Percentiles rank a stretch among this genome's conserved stretches.
Evolutionary conservation across 345 rosid genomes (phyloP).

Genomic region (Eucalyptus grandis): DNA sequence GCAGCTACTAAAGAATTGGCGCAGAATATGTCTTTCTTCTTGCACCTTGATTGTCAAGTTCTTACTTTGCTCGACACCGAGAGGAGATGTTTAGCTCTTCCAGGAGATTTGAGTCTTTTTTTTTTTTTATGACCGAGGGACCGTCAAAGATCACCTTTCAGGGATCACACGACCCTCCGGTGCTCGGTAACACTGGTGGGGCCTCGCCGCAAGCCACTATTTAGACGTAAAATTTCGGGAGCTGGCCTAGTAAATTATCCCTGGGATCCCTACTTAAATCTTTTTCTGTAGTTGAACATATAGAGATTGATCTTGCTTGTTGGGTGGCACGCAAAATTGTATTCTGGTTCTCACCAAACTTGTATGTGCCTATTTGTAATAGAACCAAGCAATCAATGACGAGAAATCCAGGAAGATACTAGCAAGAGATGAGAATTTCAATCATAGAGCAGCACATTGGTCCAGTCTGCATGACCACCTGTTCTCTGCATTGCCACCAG

Average conservation of each 20-base stretch:
- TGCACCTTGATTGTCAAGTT: neutral
- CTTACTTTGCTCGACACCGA: neutral
- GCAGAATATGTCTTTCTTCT: neutral
- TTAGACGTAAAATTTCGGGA: too few relatives aligned
- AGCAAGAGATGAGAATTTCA: constrained; percentile 53
- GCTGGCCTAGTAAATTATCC: too few relatives aligned
- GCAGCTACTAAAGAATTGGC: neutral
- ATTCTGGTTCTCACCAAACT: neutral
- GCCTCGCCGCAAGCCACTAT: too few relatives aligned
- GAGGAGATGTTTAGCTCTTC: too few relatives aligned
- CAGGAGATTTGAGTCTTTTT: neutral
- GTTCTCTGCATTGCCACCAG: constrained; percentile 24
- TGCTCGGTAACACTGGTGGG: too few relatives aligned
- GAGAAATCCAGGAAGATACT: constrained; percentile 14
- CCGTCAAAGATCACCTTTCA: too few relatives aligned
- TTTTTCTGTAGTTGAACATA: neutral
- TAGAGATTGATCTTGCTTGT: neutral
- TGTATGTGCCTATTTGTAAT: neutral
- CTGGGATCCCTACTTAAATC: too few relatives aligned
- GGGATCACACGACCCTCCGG: too few relatives aligned
- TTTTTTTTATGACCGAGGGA: too few relatives aligned
- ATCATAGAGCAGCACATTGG: constrained; percentile 72
- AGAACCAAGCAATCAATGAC: constrained; percentile 44
- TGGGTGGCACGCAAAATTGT: neutral
- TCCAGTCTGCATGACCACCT: constrained; percentile 52